A percentile compares a stretch with the other conserved stretches of the same genome.
These are phyloP conservation scores for Lasiodiplodia citricola DNA, from an alignment of 2,329 filamentous ascomycete species.

Conservation along the genomic window DNA sequence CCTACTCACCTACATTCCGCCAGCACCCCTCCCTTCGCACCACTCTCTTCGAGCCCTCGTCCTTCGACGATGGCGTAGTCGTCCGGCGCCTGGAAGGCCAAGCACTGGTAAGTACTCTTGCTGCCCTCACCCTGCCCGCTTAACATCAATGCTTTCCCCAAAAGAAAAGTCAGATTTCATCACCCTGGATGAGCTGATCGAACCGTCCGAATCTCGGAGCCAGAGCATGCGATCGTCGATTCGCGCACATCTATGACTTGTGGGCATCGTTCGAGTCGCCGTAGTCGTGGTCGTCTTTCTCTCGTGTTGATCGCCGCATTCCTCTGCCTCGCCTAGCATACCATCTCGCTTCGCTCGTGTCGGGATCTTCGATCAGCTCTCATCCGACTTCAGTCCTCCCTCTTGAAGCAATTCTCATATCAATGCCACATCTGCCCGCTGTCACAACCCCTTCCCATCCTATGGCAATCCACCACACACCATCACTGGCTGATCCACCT, in stretches of 20 bases:
- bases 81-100: not conserved
- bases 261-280: not conserved
- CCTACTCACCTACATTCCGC: slow-evolving; percentile 8
- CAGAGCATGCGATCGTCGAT: not conserved
- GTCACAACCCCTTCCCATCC: not conserved
- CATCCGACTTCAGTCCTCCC: not conserved
- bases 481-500: not conserved
- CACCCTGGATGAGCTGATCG: not conserved
- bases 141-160: not conserved
- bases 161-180: not conserved
- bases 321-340: not conserved
- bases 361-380: not conserved
- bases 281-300: not conserved
- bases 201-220: not conserved
- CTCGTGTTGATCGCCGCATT: not conserved
- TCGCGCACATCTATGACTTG: not conserved
- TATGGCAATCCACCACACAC: not conserved
- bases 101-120: not conserved
- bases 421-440: not conserved
- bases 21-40: slow-evolving; percentile 21
- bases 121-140: not conserved
- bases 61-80: slow-evolving; percentile 8
- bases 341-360: not conserved
- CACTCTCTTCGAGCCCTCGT: slow-evolving; percentile 19
- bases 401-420: not conserved